phyloP scores from a whole-genome alignment of 1,284 basidiomycete genomes.

The Pterulicium gracile region DNA sequence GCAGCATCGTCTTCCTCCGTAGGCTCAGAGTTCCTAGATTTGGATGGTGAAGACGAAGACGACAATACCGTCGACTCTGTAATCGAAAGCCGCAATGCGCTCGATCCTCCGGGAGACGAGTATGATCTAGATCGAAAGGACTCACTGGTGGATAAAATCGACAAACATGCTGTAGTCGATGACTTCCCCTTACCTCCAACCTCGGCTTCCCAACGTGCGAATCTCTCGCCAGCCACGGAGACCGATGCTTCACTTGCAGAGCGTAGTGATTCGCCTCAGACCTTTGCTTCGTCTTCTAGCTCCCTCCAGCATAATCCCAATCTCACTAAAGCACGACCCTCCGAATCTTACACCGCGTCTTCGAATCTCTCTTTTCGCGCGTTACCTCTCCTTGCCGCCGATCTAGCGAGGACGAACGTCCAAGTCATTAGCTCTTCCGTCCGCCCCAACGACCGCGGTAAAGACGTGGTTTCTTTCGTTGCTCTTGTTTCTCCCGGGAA shows the following conservation, averaged over 20 bases:
- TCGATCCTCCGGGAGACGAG: too few relatives aligned
- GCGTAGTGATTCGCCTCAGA: conserved; percentile 4
- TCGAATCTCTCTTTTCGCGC: conserved; percentile 45
- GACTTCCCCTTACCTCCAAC: conserved; percentile 32
- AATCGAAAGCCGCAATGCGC: too few relatives aligned
- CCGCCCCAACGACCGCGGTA: conserved; percentile 75
- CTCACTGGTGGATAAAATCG: conserved; percentile 14
- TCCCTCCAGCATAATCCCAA: neutral
- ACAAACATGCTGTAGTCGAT: conserved; percentile 23
- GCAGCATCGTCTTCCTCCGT: too few relatives aligned
- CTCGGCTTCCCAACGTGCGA: too few relatives aligned
- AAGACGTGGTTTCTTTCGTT: conserved; percentile 79
- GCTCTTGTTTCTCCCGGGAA: conserved; percentile 56
- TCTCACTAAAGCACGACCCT: too few relatives aligned
- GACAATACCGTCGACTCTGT: too few relatives aligned
- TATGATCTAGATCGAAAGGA: too few relatives aligned
- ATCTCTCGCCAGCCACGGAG: too few relatives aligned
- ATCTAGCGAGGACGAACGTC: conserved; percentile 56
- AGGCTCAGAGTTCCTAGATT: too few relatives aligned
- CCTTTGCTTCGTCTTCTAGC: neutral
- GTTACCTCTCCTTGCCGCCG: conserved; percentile 54
- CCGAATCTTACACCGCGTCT: too few relatives aligned
- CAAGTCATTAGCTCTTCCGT: conserved; percentile 68
- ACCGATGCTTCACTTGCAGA: neutral
- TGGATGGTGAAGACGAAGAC: too few relatives aligned